Evolutionary conservation across 2,329 filamentous ascomycete species (phyloP).

Genomic region (Botrytis byssoidea): DNA sequence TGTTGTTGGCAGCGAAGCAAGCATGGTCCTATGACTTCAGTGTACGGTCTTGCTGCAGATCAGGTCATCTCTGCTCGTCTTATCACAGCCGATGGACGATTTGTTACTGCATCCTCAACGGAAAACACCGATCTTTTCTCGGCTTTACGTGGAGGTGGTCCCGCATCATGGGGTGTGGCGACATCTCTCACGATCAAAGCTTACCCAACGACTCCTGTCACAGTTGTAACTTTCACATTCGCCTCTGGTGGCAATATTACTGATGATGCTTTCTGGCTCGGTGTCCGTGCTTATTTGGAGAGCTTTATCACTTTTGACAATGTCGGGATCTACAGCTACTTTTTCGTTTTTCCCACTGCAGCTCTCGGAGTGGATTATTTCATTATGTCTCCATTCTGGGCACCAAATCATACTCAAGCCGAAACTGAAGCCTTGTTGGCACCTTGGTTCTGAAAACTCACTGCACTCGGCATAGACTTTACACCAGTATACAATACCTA

Average conservation of each 20-base stretch:
- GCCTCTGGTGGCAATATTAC: constrained; percentile 47
- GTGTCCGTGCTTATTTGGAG: constrained; percentile 50
- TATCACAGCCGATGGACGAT: constrained; percentile 26
- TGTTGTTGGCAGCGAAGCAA: constrained; percentile 51
- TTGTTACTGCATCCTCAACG: constrained; percentile 27
- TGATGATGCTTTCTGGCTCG: constrained; percentile 49
- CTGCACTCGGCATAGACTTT: constrained; percentile 25
- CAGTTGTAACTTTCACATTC: constrained; percentile 46
- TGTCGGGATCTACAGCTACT: constrained; percentile 37
- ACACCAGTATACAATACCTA: constrained; percentile 38
- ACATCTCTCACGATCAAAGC: constrained; percentile 55
- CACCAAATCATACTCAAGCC: constrained; percentile 33
- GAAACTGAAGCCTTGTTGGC: constrained; percentile 36
- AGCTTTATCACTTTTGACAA: constrained; percentile 44
- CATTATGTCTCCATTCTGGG: constrained; percentile 34
- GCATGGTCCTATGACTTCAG: constrained; percentile 53
- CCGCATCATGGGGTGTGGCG: constrained; percentile 56
- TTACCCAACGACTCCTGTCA: constrained; percentile 41
- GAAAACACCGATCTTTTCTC: constrained; percentile 32
- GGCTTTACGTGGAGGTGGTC: constrained; percentile 32
- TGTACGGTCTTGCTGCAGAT: constrained; percentile 59
- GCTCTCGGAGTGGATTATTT: not conserved
- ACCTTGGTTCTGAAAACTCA: constrained; percentile 43
- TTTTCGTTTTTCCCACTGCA: constrained; percentile 36
- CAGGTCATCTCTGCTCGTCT: constrained; percentile 41